Percentiles rank a stretch among this genome's conserved stretches.
Evolutionary conservation across 208 protist genomes (phyloP).

Genomic region (Crithidia mellificae): DNA sequence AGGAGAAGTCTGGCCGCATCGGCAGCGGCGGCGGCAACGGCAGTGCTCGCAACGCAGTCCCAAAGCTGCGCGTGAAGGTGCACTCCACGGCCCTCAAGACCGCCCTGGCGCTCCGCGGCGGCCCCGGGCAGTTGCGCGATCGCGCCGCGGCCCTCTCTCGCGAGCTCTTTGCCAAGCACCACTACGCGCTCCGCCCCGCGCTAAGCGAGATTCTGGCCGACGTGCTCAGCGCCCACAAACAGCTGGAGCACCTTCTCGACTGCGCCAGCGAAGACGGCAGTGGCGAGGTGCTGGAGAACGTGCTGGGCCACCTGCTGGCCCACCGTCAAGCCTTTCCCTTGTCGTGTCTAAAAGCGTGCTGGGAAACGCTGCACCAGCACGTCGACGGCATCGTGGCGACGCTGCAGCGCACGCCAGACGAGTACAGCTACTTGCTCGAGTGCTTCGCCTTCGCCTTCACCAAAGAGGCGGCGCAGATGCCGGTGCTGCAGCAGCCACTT

Average conservation of each 20-base stretch:
- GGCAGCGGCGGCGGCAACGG: conserved; percentile 8
- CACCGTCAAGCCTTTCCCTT: conserved; percentile 52
- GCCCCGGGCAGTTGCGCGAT: conserved; percentile 6
- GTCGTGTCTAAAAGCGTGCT: conserved; percentile 49
- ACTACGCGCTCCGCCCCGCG: conserved; percentile 44
- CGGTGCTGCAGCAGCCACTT: conserved; percentile 49
- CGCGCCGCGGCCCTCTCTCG: conserved; percentile 31
- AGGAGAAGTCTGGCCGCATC: neutral
- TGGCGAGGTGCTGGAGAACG: conserved; percentile 40
- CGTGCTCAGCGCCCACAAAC: conserved; percentile 46
- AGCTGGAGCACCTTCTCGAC: conserved; percentile 36
- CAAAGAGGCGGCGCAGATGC: conserved; percentile 45
- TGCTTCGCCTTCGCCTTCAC: conserved; percentile 58
- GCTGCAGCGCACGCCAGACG: conserved; percentile 42
- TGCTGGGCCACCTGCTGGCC: conserved; percentile 56
- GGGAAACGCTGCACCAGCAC: conserved; percentile 48
- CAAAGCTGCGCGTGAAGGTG: conserved; percentile 45
- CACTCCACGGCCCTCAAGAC: conserved; percentile 37
- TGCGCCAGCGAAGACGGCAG: conserved; percentile 34
- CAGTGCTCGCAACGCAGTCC: no score
- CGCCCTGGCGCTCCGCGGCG: conserved; percentile 35
- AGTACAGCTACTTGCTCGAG: conserved; percentile 70
- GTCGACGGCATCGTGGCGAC: conserved; percentile 53
- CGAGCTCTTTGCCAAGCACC: conserved; percentile 46
- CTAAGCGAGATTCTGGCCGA: conserved; percentile 54